Percentiles rank a stretch among this genome's conserved stretches.
Evolutionary conservation across 139 green algal genomes (phyloP).

Genomic region (Monoraphidium neglectum): DNA sequence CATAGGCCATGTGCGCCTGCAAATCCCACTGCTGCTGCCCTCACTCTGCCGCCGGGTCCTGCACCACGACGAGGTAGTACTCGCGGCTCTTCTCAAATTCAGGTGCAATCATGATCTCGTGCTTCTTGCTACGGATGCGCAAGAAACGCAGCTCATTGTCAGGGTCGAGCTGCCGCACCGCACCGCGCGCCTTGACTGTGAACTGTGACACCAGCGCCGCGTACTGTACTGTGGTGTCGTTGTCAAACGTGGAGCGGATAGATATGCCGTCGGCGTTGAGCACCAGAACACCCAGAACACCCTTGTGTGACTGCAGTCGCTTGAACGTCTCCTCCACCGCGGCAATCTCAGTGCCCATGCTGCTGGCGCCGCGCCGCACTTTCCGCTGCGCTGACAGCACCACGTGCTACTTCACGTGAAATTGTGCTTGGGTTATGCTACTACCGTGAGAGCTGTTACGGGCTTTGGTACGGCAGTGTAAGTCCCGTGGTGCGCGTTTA

Average conservation of each 20-base stretch:
- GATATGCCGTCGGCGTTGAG: conserved; percentile 86
- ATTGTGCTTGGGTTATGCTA: too few relatives aligned
- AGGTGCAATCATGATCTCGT: conserved; percentile 91
- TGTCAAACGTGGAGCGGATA: conserved; percentile 85
- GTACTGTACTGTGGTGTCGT: conserved; percentile 77
- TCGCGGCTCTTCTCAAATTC: conserved; percentile 72
- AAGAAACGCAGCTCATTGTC: conserved; percentile 89
- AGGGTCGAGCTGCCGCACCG: conserved; percentile 78
- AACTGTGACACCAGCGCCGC: conserved; percentile 68
- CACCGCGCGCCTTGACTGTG: conserved; percentile 69
- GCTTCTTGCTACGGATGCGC: conserved; percentile 78
- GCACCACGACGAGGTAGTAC: conserved; percentile 79
- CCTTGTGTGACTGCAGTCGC: conserved; percentile 62
- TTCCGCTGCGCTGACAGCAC: too few relatives aligned
- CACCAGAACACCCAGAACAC: conserved; percentile 79
- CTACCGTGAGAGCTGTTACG: too few relatives aligned
- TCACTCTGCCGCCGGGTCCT: conserved; percentile 58
- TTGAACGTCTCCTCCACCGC: conserved; percentile 84
- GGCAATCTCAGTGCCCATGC: too few relatives aligned
- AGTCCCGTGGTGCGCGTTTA: too few relatives aligned
- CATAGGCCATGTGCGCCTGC: too few relatives aligned
- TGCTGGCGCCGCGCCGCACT: too few relatives aligned
- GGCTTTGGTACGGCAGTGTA: too few relatives aligned
- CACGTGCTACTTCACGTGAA: too few relatives aligned
- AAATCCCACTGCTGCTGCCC: too few relatives aligned